A percentile compares a stretch with the other conserved stretches of the same genome.
Conservation (phyloP, 2,329 filamentous ascomycete species). For the Arthrobotrys sinensis region DNA sequence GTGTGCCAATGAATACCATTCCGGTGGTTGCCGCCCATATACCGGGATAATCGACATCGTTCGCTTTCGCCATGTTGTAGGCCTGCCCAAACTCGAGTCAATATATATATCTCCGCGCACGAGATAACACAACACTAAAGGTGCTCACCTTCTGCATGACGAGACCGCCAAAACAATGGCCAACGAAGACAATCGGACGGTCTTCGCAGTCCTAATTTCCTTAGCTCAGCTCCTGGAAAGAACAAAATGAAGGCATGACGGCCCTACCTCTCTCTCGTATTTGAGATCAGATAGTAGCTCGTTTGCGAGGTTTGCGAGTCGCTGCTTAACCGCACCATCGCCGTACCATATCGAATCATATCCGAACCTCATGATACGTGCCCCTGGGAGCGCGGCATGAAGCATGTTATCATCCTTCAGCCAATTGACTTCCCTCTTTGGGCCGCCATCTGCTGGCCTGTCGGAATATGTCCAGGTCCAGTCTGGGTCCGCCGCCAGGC, state of each 20-base stretch:
- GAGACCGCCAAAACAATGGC: constrained; percentile 65
- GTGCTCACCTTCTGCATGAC: constrained; percentile 63
- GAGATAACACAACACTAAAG: no score
- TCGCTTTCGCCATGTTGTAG: background rate
- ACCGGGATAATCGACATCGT: constrained; percentile 10
- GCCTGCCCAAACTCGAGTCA: no score
- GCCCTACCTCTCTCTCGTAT: constrained; percentile 61
- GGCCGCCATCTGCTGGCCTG: constrained; percentile 3
- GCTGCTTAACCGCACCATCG: constrained; percentile 64
- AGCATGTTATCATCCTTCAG: constrained; percentile 64
- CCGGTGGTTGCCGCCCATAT: constrained; percentile 9
- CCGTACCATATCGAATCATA: constrained; percentile 66
- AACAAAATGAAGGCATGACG: background rate
- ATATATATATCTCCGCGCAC: no score
- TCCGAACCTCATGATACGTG: constrained; percentile 65
- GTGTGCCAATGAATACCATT: constrained; percentile 25
- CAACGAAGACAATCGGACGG: constrained; percentile 65
- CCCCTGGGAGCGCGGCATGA: constrained; percentile 62
- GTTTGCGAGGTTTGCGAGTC: constrained; percentile 64
- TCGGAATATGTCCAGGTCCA: constrained; percentile 64
- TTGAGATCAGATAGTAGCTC: constrained; percentile 63
- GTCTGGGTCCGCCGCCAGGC: constrained; percentile 50
- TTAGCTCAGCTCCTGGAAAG: background rate
- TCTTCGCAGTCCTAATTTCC: constrained; percentile 55
- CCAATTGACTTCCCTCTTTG: constrained; percentile 64